Base-by-base conservation (phyloP, 352 stramenopile species). In the Pythium insidiosum region DNA sequence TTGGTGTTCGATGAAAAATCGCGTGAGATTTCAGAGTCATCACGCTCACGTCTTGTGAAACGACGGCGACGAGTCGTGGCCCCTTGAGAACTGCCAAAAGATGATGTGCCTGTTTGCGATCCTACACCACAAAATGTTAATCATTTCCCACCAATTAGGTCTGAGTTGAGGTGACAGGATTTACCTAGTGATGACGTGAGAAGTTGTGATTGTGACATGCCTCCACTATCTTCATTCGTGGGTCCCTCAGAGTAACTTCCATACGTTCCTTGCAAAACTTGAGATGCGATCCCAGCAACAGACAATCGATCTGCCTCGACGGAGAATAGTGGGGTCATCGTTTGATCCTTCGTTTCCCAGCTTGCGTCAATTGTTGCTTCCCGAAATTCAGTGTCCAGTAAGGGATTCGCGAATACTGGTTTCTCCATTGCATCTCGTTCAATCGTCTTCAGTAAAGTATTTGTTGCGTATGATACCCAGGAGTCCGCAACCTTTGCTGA, bases 271-370 rank as follows among this genome's bases (percentile, higher is more conserved):
- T 45, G 38, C 10, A 23, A 45, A 31, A 4, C 9, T 22, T 2
- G 31, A 12, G n/a, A 26, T n/a, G 52, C 18, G 21, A 56, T 24
- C 11, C 45, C 15, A 6, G 42, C 24, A 2, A 42, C 53, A 43
- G 61, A 66, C n/a, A 90, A 70, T 16, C 47, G 45, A 35, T 85
- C 67, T 11, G 63, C 58, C 47, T 89, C 76, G 15, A 89, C 63
- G 0, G 74, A 92, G 45, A 92, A 92, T 33, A 92, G 47, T 11
- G 80, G 79, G 0, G 64, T 61, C 68, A 92, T 88, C 2, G 63
- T 84, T 33, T 78, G 70, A 19, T 60, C 68, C 39, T 81, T 84
- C 1, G 60, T 59, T 24, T 82, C 73, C 76, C 76, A 89, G 13
- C 50, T 70, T n/a, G 68, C 58, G 38, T 92, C 76, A 56, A 92